Evolutionary conservation across 2,329 filamentous ascomycete species (phyloP), one percentile per base, ranked within the genome.

Genomic region (Westerdykella sp.): DNA sequence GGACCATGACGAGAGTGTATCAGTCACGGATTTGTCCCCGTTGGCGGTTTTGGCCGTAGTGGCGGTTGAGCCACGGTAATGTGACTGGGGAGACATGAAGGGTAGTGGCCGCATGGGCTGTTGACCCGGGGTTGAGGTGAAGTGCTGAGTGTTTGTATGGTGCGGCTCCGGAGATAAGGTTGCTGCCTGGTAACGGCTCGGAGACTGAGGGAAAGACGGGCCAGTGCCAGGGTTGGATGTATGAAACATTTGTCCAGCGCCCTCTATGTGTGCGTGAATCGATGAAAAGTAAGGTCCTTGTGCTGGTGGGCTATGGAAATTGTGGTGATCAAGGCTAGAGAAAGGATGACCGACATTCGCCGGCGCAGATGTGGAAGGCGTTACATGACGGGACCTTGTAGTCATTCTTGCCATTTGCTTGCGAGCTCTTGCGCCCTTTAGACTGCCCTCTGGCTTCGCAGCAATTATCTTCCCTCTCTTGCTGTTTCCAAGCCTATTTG

Each of bases 401-500:
- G 25, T 30, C 30, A 22, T 15, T 30, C 35, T 46, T 10, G 37
- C 12, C 37, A 38, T 40, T 25, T 34, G 11, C 22, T 39, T 53
- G 11, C 48, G 30, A 23, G 31, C 37, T 21, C 56, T 57, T 7
- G 39, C 28, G 2, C 49, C 35, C 16, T 46, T 43, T 1, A 40
- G 32, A 12, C 37, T 48, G 10, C 41, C 31, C 22, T 37, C 32
- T 4, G 16, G 43, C 16, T 12, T 22, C n/a, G 30, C 15, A 21
- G 53, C 50, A 18, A 51, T 62, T 0, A 47, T 38, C 22, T 54
- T 53, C 6, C 56, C 59, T 40, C 62, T 54, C 43, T 66, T 66
- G 43, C 61, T 62, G 36, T 66, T 66, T 0, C 62, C 62, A 3
- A 59, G 47, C 1, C 62, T 55, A 30, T 66, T 66, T 39, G 60